Evolutionary conservation across 768 basidiomycete genomes (phyloP), one percentile per base, ranked within the genome.

Genomic region (Crepidotus variabilis): DNA sequence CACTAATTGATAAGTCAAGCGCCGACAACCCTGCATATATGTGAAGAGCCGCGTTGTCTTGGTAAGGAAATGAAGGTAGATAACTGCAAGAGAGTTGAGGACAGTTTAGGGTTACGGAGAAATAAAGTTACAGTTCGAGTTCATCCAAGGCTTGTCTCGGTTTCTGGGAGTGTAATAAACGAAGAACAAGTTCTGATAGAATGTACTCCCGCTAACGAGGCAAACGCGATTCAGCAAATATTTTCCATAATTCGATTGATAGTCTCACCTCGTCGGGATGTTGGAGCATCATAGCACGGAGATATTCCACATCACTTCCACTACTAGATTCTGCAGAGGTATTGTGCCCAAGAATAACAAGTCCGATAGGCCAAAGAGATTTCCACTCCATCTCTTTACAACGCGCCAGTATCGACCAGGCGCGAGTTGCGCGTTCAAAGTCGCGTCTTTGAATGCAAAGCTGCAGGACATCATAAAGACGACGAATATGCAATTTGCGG

Each of bases 31-130:
- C 94, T 2, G 94, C 92, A 59, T 95, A 94, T 14, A 85, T 75
- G 63, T 96, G 91, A 24, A 96, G 75, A 6, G 85, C 72, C 1
- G 88, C 80, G 60, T 92, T 90, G 61, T 92, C 88, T 65, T 86
- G 87, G 73, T 86, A 96, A 1, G 94, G 94, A 67, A 90, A 88
- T 2, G 91, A 88, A 1, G 92, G 90, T 5, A 96, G 78, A 67
- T 91, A 95, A 22, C 93, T 93, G 60, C 7, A 53, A 57, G 50
- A 47, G 56, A 57, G 48, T 52, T 16, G 18, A 57, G n/a, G 49
- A 54, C 46, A 43, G 36, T 18, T 45, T 39, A 24, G 14, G 43
- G 36, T 43, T 33, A 21, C n/a, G 23, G 50, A 57, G 5, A 24
- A 16, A 70, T 14, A 9, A 28, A 28, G 28, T 21, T 71, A 94